Evolutionary conservation across 768 basidiomycete genomes (phyloP), one percentile per base, ranked within the genome.

Genomic region (Favolaschia claudopus): DNA sequence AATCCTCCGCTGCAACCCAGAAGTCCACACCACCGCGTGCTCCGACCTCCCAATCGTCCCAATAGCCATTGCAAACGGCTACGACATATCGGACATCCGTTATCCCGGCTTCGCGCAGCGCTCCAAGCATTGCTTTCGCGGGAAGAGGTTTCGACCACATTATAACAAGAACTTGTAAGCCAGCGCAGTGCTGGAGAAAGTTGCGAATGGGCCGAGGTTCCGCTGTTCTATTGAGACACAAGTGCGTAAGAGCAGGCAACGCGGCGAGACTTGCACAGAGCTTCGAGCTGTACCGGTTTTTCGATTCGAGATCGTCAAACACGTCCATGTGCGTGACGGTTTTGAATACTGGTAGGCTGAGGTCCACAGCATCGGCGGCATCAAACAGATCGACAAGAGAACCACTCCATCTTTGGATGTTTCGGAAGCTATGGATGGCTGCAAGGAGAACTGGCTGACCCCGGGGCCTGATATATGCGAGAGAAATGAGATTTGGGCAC

Each of bases 291-390:
- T n/a, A n/a, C n/a, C n/a, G n/a, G n/a, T n/a, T n/a, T n/a, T n/a
- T 49, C 25, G 14, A 7, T n/a, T n/a, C 3, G 15, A 50, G 14
- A 6, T 20, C 33, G 31, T 62, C 60, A 25, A 62, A 56, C 5
- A 56, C 20, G 22, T 62, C 60, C 54, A 62, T 31, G 31, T 62
- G 60, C 14, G 60, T 61, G 15, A 61, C 47, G 20, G 6, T 24
- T 29, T 22, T 19, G 32, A 56, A 62, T 20, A 43, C 14, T 2
- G 60, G n/a, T 5, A 20, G 47, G 9, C 7, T 22, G 22, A 55
- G 37, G 20, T 50, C 46, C 24, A 56, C 19, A 2, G 39, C 24
- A 20, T n/a, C 7, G 7, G 10, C 9, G 5, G 10, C 15, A 7
- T 15, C 60, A 46, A 55, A 55, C 13, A 62, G 25, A 22, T 31